A percentile compares a stretch with the other conserved stretches of the same genome.
These are phyloP conservation scores for Cladophialophora exuberans DNA, from an alignment of 2,329 filamentous ascomycete species.

Conservation along the genomic window DNA sequence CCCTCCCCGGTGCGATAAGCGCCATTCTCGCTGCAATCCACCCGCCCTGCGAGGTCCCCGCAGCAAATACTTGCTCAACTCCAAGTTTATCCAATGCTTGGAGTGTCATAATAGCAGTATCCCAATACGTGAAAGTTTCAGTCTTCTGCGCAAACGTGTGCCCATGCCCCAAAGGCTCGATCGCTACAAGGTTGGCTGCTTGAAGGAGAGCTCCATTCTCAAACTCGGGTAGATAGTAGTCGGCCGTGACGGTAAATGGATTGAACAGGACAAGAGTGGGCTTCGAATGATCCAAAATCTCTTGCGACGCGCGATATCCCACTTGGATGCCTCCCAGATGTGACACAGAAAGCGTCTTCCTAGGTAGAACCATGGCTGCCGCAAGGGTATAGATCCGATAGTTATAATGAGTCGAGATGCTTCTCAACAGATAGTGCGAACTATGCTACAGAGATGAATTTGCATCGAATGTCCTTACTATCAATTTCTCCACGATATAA, in stretches of 20 bases:
- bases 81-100: slow-evolving; percentile 33
- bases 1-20: slow-evolving; percentile 52
- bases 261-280: slow-evolving; percentile 57
- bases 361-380: slow-evolving; percentile 2
- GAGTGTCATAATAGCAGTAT: slow-evolving; percentile 53
- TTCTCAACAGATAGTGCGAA: neutral
- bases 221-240: slow-evolving; percentile 49
- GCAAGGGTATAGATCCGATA: neutral
- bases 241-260: slow-evolving; percentile 52
- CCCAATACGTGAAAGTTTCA: slow-evolving; percentile 60
- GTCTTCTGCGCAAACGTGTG: slow-evolving; percentile 44
- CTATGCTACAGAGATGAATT: neutral
- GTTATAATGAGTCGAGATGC: neutral
- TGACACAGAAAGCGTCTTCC: slow-evolving; percentile 8
- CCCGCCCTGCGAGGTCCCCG: slow-evolving; percentile 59
- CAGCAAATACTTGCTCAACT: slow-evolving; percentile 34
- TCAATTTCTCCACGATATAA: neutral
- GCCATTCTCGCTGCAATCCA: slow-evolving; percentile 58
- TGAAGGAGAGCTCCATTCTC: slow-evolving; percentile 39
- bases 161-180: slow-evolving; percentile 59
- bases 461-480: neutral
- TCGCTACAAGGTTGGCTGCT: slow-evolving; percentile 53
- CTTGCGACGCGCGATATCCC: neutral
- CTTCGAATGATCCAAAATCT: slow-evolving; percentile 37
- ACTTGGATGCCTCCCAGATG: slow-evolving; percentile 15